Base-by-base conservation (phyloP, 2,329 filamentous ascomycete species). In the Aspergillus fumigatiaffinis region DNA sequence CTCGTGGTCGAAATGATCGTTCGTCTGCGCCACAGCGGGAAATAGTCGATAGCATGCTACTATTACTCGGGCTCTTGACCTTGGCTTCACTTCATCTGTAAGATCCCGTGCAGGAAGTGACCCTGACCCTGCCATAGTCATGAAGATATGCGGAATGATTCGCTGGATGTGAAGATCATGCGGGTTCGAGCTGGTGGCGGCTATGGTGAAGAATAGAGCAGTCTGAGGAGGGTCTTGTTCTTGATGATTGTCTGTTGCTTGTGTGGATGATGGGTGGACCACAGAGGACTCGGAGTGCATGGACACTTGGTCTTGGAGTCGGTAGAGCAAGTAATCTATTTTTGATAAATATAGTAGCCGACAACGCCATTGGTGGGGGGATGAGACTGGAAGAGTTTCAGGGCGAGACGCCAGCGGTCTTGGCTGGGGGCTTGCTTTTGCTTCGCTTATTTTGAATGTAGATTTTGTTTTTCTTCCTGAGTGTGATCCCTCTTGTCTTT, bases 371-470 rank as follows among this genome's bases (percentile, higher is more conserved):
- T 47, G 44, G 12, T n/a, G 21, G 23, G 23, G 7, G 1, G 44
- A 25, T 47, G 44, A 47, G 44, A 47, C 44, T 49, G 5, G 32
- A 52, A 28, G 52, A 32, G 42, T 52, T 50, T 50, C 52, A 55
- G 29, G 52, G 55, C 55, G 58, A 35, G 54, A 60, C 55, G 55
- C 58, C 58, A 55, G 53, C 14, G 32, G 14, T 38, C 32, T 38
- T 38, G 32, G 32, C 32, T 17, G 14, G 14, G 32, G 32, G 14
- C 14, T 38, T 38, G 32, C 32, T 38, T 38, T 38, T 38, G 14
- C 32, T 38, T 38, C 32, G 32, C 14, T 25, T 23, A 47, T 26
- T 47, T 26, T 21, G 8, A 10, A 4, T 21, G 21, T 12, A 20
- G 7, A 9, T 23, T 46, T 12, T 20, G 5, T 23, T 23, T 3